phyloP scores from a whole-genome alignment of 2,329 filamentous ascomycete genomes.

The Neonectria punicea region DNA sequence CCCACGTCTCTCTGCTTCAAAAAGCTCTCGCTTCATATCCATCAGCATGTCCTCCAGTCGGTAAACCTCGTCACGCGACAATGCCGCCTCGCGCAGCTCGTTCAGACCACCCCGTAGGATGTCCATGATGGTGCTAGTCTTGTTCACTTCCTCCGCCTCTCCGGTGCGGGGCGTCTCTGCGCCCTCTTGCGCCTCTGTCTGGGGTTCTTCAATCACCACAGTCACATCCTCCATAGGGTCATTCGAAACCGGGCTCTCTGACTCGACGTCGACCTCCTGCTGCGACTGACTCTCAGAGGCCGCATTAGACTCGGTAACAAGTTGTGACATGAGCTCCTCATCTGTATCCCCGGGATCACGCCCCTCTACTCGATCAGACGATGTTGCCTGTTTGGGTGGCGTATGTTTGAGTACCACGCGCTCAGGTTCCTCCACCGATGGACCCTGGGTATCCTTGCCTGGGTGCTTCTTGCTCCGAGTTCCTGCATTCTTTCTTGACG shows the following conservation, averaged over 20 bases:
- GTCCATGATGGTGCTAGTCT: constrained; percentile 43
- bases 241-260: constrained; percentile 21
- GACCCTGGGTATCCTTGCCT: constrained; percentile 21
- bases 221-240: constrained; percentile 38
- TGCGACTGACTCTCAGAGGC: constrained; percentile 49
- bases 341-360: constrained; percentile 50
- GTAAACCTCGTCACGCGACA: constrained; percentile 74
- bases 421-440: constrained; percentile 25
- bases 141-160: constrained; percentile 22
- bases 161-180: constrained; percentile 13
- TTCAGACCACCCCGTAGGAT: constrained; percentile 57
- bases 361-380: constrained; percentile 14
- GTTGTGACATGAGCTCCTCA: constrained; percentile 55
- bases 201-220: constrained; percentile 12
- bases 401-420: background rate
- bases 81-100: constrained; percentile 66
- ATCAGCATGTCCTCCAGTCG: constrained; percentile 83
- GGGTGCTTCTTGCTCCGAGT: constrained; percentile 27
- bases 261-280: constrained; percentile 30
- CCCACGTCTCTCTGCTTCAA: constrained; percentile 73
- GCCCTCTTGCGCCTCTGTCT: constrained; percentile 8
- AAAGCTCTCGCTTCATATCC: constrained; percentile 79
- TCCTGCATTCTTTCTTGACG: constrained; percentile 38
- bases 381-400: constrained; percentile 5
- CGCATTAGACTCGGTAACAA: constrained; percentile 53